A percentile compares a stretch with the other conserved stretches of the same genome.
Evolutionary conservation across 2,329 filamentous ascomycete genomes (phyloP).

Genomic region (Ciborinia camelliae): DNA sequence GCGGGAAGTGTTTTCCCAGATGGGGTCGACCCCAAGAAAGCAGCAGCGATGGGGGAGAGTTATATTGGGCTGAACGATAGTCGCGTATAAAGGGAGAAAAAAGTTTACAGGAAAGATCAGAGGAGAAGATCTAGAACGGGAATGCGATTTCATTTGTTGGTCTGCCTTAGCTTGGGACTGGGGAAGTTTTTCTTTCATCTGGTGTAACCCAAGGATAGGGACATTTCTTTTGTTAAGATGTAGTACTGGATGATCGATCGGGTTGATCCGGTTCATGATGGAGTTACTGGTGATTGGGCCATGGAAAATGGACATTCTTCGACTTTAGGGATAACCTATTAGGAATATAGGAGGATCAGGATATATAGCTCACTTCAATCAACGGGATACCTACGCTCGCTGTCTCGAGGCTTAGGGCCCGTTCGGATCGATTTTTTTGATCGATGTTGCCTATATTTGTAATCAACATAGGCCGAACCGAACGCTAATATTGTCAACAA

Average conservation of each 20-base stretch:
- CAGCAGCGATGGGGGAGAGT: neutral
- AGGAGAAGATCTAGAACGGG: neutral
- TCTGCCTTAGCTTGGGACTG: no score
- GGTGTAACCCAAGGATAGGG: neutral
- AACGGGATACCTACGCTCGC: neutral
- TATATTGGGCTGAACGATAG: neutral
- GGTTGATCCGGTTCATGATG: no score
- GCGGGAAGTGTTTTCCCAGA: conserved; percentile 34
- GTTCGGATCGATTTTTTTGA: no score
- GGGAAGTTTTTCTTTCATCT: neutral
- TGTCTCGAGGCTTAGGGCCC: no score
- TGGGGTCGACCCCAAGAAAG: neutral
- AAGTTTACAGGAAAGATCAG: neutral
- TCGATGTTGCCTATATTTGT: no score
- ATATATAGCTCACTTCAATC: no score
- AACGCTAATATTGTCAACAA: no score
- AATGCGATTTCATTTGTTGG: neutral
- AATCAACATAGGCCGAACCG: no score
- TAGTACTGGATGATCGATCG: neutral
- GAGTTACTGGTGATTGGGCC: neutral
- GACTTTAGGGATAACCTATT: neutral
- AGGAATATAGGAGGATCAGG: neutral
- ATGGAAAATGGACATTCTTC: neutral
- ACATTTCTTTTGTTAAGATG: neutral
- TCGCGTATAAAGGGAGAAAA: neutral